Base-by-base conservation (phyloP, 2,329 filamentous ascomycete genomes). In the Trichoderma endophyticum region DNA sequence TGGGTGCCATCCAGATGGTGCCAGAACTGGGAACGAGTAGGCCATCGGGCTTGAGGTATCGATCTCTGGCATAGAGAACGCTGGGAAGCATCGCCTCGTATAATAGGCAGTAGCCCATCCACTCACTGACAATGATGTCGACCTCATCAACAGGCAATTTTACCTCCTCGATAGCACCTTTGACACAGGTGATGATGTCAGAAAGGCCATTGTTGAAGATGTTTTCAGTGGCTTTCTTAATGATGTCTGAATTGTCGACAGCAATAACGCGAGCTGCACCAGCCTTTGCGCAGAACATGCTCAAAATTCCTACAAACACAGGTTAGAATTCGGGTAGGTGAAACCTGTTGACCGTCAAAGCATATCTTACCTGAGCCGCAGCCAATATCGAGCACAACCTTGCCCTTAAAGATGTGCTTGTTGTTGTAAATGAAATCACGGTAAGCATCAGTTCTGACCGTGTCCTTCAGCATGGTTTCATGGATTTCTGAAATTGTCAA, bases 21-120 rank as follows among this genome's bases (percentile, higher is more conserved):
- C 92, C 91, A 79, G 97, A 93, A 73, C 92, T 95, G 6, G 95
- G 95, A 3, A 96, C 92, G 84, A 98, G 90, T 67, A 98, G 85
- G 18, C 95, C 95, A 71, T 89, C 91, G 1, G 91, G 89, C 73
- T 88, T 90, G 28, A 98, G 89, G 81, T 97, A 98, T 76, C 89
- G 90, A 82, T 98, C 95, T 73, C 95, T 88, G 57, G 95, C 95
- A 78, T 90, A 95, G 65, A 98, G 87, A 26, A 98, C 93, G 63
- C 93, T 97, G 75, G 96, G 94, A 32, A 98, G 89, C 95, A 98
- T 98, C 71, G 94, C 94, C 82, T 98, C 95, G 81, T 97, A 98
- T 6, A 98, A 87, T 21, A 98, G 87, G 75, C 91, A 93, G 80
- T 98, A 98, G 34, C 95, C 95, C 95, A 98, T 98, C 95, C 95